phyloP scores from a whole-genome alignment of 129 eudicot species.

The Scalesia atractyloides region DNA sequence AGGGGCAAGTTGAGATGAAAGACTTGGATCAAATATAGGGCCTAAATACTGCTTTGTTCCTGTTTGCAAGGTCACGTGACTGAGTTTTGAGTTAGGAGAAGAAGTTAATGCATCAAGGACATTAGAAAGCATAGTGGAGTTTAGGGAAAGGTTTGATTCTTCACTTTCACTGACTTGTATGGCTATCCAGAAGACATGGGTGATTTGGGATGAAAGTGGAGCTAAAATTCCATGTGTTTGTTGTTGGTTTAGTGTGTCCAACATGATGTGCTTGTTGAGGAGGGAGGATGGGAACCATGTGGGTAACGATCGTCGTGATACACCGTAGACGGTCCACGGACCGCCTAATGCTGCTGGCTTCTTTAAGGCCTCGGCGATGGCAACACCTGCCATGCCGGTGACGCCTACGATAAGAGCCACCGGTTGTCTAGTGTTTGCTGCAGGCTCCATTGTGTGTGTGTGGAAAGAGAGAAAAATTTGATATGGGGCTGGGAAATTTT shows the following conservation, averaged over 20 bases:
- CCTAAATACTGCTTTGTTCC: constrained; percentile 1
- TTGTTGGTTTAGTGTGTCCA: constrained; percentile 3
- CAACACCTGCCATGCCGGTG: constrained; percentile 5
- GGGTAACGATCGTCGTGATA: neutral
- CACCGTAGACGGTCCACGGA: neutral
- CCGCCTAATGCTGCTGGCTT: neutral
- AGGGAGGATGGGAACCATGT: constrained; percentile 9
- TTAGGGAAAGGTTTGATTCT: neutral
- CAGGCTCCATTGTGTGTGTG: neutral
- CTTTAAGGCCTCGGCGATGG: neutral
- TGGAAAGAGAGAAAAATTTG: neutral
- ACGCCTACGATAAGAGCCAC: constrained; percentile 4
- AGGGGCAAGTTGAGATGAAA: neutral
- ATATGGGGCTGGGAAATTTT: neutral
- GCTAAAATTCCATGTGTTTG: neutral
- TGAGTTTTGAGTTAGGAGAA: neutral
- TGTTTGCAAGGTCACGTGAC: constrained; percentile 8
- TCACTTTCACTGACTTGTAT: neutral
- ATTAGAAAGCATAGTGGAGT: constrained; percentile 12
- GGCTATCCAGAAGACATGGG: constrained; percentile 6
- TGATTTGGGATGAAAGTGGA: constrained; percentile 5
- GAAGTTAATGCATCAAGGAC: neutral
- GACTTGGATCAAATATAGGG: neutral
- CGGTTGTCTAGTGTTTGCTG: neutral
- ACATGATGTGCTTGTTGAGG: neutral